Conservation (phyloP, 208 protist species). For the Herpetomonas muscarum region DNA sequence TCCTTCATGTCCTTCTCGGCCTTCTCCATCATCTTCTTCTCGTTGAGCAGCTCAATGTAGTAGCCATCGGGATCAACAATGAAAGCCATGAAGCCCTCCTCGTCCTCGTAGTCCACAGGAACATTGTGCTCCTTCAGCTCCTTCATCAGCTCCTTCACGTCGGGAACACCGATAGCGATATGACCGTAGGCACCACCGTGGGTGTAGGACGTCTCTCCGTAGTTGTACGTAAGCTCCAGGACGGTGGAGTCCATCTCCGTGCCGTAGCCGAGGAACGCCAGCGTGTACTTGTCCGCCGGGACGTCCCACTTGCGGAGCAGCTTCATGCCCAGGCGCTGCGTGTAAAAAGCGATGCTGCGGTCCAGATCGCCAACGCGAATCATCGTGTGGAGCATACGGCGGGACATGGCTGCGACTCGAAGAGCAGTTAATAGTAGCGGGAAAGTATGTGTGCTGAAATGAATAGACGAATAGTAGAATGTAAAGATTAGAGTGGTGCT, state of each 20-base stretch:
- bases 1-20: constrained; percentile 61
- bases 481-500: not conserved
- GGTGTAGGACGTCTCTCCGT: constrained; percentile 59
- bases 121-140: constrained; percentile 45
- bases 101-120: constrained; percentile 69
- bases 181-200: constrained; percentile 78
- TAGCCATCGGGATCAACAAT: constrained; percentile 84
- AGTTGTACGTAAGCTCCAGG: constrained; percentile 88
- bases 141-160: constrained; percentile 48
- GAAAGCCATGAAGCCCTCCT: constrained; percentile 78
- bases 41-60: constrained; percentile 81
- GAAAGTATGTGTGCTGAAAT: constrained; percentile 3
- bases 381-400: constrained; percentile 81
- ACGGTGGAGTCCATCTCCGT: constrained; percentile 64
- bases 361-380: constrained; percentile 82
- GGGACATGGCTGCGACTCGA: no score
- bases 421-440: not conserved
- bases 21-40: constrained; percentile 66
- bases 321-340: constrained; percentile 67
- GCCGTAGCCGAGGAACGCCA: constrained; percentile 79
- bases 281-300: constrained; percentile 71
- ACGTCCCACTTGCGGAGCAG: constrained; percentile 77
- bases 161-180: constrained; percentile 79
- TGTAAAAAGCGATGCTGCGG: constrained; percentile 82
- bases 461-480: constrained; percentile 1